phyloP scores from a whole-genome alignment of 202 grass and related monocot species.

The Brachypodium distachyon region DNA sequence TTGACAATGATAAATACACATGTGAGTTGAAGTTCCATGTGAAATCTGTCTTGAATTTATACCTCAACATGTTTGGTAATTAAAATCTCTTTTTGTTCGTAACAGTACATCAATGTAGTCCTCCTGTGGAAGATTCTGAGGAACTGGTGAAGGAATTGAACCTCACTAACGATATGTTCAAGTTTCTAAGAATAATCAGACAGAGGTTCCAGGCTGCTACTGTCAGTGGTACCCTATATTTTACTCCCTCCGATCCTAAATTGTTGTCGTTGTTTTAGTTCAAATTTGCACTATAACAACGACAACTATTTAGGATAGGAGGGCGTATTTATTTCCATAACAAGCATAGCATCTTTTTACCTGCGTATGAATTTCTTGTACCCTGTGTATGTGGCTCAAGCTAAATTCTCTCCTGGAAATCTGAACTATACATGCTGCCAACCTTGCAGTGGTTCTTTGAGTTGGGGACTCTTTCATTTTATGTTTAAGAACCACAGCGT shows the following conservation, averaged over 20 bases:
- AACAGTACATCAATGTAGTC: slow-evolving; percentile 51
- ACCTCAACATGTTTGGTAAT: not conserved
- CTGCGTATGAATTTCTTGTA: no score
- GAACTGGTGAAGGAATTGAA: slow-evolving; percentile 50
- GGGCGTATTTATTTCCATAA: no score
- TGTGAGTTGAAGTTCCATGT: slow-evolving; percentile 35
- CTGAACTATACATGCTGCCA: not conserved
- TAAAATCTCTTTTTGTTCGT: not conserved
- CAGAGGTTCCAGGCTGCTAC: slow-evolving; percentile 50
- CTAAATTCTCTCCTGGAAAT: not conserved
- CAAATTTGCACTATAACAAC: no score
- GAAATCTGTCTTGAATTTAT: slow-evolving; percentile 3
- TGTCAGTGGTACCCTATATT: slow-evolving; percentile 42
- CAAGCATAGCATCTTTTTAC: no score
- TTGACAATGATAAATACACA: slow-evolving; percentile 33
- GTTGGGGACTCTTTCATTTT: not conserved
- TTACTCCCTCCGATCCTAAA: no score
- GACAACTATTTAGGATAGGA: no score
- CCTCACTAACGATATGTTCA: slow-evolving; percentile 27
- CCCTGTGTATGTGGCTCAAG: not conserved
- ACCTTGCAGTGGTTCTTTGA: not conserved
- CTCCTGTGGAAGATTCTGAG: slow-evolving; percentile 36
- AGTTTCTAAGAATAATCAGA: slow-evolving; percentile 57
- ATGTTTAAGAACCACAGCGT: not conserved
- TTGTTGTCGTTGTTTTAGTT: no score